phyloP scores from a whole-genome alignment of 352 stramenopile species.

The Globisporangium acanthophoron region DNA sequence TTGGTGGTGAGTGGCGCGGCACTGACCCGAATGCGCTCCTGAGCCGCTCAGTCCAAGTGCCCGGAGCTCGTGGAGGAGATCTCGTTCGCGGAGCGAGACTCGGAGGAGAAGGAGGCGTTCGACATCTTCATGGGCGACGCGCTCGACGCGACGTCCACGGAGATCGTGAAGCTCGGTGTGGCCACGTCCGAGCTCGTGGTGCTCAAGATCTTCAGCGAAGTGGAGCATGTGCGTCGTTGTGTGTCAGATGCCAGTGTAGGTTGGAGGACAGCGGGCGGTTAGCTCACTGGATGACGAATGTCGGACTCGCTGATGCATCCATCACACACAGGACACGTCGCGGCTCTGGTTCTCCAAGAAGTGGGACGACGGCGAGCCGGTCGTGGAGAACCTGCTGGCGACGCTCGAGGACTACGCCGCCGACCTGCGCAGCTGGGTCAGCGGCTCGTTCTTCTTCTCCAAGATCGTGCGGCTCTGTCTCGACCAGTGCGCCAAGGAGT shows the following conservation, averaged over 20 bases:
- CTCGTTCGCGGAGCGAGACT: conserved; percentile 67
- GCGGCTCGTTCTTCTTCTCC: conserved; percentile 80
- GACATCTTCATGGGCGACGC: conserved; percentile 70
- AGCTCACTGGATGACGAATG: neutral
- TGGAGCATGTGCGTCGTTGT: conserved; percentile 49
- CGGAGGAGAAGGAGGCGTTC: conserved; percentile 72
- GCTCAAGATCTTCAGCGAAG: conserved; percentile 73
- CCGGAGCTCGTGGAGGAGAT: conserved; percentile 80
- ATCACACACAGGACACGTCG: conserved; percentile 42
- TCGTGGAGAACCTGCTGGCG: conserved; percentile 68
- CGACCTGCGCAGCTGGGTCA: conserved; percentile 74
- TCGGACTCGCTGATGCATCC: conserved; percentile 1
- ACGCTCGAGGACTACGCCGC: conserved; percentile 77
- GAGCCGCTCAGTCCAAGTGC: conserved; percentile 53
- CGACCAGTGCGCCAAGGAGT: conserved; percentile 63
- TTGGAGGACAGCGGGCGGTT: neutral
- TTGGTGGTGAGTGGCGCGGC: neutral
- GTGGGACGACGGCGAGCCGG: conserved; percentile 71
- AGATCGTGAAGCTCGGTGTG: conserved; percentile 73
- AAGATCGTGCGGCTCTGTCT: conserved; percentile 70
- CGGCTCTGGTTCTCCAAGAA: conserved; percentile 78
- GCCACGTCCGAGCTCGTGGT: conserved; percentile 61
- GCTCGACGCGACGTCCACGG: conserved; percentile 68
- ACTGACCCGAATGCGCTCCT: neutral
- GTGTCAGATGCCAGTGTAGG: neutral